Evolutionary conservation across 768 basidiomycete species (phyloP).

Genomic region (Phanerodontia chrysosporium): DNA sequence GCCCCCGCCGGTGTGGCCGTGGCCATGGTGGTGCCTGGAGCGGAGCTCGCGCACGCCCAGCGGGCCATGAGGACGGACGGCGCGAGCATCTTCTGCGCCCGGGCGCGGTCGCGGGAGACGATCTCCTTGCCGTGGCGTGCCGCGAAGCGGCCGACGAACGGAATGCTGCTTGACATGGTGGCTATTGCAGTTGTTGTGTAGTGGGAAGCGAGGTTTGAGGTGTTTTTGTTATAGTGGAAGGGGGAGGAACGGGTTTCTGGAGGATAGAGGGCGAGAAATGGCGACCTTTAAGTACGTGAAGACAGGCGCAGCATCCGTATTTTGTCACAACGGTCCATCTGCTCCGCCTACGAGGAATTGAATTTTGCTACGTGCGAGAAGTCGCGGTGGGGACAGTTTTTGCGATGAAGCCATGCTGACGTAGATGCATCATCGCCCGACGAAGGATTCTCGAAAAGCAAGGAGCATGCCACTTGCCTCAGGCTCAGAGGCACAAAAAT

Average conservation of each 20-base stretch:
- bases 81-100: constrained; percentile 55
- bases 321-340: neutral
- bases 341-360: neutral
- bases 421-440: neutral
- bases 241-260: neutral
- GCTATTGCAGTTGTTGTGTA: neutral
- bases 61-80: constrained; percentile 53
- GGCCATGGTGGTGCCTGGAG: constrained; percentile 23
- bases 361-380: neutral
- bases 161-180: constrained; percentile 28
- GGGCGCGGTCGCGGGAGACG: constrained; percentile 47
- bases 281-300: neutral
- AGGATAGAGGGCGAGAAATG: neutral
- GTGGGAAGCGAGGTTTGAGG: neutral
- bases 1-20: constrained; percentile 13
- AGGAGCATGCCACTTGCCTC: neutral
- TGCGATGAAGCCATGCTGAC: neutral
- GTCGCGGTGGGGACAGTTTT: neutral
- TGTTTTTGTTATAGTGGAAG: neutral
- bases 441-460: neutral
- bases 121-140: constrained; percentile 41
- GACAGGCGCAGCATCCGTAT: neutral
- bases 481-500: neutral
- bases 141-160: constrained; percentile 42
- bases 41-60: constrained; percentile 27